Conservation (phyloP, 306 rosid genomes). For the Ormosia semicastrata region DNA sequence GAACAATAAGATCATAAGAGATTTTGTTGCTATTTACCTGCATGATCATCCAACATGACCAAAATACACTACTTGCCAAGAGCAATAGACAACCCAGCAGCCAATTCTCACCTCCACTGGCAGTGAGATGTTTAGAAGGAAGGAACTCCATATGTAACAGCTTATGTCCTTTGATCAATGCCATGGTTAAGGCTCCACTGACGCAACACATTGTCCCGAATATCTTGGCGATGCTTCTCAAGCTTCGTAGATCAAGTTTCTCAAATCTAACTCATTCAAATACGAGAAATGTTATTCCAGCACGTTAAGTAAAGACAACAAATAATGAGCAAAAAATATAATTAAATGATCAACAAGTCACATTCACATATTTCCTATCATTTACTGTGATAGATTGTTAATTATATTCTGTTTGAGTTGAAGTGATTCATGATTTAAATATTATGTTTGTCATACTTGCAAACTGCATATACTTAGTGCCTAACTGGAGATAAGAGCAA, state of each 20-base stretch:
- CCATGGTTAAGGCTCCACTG: conserved; percentile 68
- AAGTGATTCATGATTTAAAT: not conserved
- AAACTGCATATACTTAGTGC: not conserved
- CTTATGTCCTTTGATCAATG: conserved; percentile 65
- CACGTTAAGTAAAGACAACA: not conserved
- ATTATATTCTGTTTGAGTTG: not conserved
- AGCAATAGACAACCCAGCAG: conserved; percentile 54
- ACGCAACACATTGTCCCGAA: conserved; percentile 64
- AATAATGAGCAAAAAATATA: not conserved
- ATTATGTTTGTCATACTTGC: not conserved
- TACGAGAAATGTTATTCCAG: not conserved
- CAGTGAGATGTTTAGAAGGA: conserved; percentile 30
- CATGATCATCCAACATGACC: conserved; percentile 65
- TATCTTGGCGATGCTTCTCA: conserved; percentile 57
- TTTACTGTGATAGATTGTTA: not conserved
- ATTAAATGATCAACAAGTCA: not conserved
- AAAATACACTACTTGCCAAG: conserved; percentile 40
- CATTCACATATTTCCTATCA: not conserved
- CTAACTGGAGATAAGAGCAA: not conserved
- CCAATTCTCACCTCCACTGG: conserved; percentile 39
- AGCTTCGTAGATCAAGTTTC: conserved; percentile 45
- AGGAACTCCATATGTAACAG: conserved; percentile 40
- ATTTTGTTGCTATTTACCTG: conserved; percentile 46
- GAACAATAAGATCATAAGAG: not conserved
- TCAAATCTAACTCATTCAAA: conserved; percentile 45